These are phyloP conservation scores for Cardamine occulta DNA, from an alignment of 345 rosid species.

Conservation along the genomic window DNA sequence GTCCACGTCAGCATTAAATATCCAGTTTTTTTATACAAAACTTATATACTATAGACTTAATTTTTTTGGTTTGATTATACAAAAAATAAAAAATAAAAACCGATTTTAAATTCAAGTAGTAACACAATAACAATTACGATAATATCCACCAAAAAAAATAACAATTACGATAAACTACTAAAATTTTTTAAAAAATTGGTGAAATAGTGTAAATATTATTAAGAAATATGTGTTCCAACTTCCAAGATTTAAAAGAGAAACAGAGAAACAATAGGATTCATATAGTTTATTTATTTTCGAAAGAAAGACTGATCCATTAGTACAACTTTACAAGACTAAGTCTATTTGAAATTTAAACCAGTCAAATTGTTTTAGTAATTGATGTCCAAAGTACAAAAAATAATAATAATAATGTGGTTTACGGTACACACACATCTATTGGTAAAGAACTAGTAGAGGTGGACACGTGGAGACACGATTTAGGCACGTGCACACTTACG, in stretches of 20 bases:
- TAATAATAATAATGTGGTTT: background rate
- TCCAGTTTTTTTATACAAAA: background rate
- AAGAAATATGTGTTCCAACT: background rate
- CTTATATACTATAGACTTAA: background rate
- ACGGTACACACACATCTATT: background rate
- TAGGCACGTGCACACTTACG: conserved; percentile 25
- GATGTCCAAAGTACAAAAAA: background rate
- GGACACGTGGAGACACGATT: conserved; percentile 24
- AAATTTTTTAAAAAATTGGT: no score
- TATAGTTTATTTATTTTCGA: background rate
- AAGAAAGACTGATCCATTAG: background rate
- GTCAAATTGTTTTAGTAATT: background rate
- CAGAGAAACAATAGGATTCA: background rate
- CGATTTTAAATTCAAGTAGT: no score
- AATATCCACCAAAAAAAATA: no score
- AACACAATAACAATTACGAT: background rate
- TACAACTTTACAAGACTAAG: background rate
- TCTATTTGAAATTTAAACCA: background rate
- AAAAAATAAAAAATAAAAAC: no score
- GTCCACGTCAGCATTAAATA: conserved; percentile 51
- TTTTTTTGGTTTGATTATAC: background rate
- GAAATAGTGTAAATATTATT: background rate
- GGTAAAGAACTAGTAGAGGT: background rate
- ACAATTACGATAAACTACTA: background rate
- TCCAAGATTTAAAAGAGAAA: background rate